Evolutionary conservation across 163 green algal species (phyloP), one percentile per base, ranked within the genome.

Genomic region (Chlorella variabilis): DNA sequence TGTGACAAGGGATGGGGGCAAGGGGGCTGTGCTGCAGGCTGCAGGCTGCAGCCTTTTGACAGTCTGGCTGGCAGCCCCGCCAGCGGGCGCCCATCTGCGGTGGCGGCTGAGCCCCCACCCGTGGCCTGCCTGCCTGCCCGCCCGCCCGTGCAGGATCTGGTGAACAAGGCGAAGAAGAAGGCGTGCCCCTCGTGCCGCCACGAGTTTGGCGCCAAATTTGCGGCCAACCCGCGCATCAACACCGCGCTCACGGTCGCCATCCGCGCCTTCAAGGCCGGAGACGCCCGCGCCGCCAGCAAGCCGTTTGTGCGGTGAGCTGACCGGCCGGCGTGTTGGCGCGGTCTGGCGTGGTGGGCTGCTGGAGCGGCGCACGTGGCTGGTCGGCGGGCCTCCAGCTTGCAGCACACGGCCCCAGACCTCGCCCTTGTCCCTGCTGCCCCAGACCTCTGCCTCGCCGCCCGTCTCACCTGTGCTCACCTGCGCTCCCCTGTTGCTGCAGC

Each of bases 141-240:
- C 59, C 79, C 11, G 65, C 23, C 25, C 76, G n/a, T n/a, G n/a
- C 82, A 86, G 61, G 62, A 75, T 66, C 58, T 80, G 45, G 49
- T 81, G 59, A 77, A 83, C 69, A 83, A 82, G 69, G 65, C 63
- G 34, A 98, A 98, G 80, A 98, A 98, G 79, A 94, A 95, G 84
- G 92, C 83, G 1, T 98, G 95, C 84, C 92, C 92, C 17, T 97
- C 93, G 11, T 98, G 94, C 87, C 86, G 95, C 13, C 71, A 87
- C 3, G 27, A 82, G 62, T 95, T 98, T 78, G 88, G 92, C 4
- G 69, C 81, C 27, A 92, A 93, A 56, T 96, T 97, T 79, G 80
- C 84, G 1, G 71, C 86, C 67, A 97, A 97, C 83, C 94, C 94
- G 25, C 89, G 94, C 49, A 97, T 98, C 88, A 98, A 98, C 89